A percentile compares a stretch with the other conserved stretches of the same genome.
phyloP scores from a whole-genome alignment of 257 asterid species.

The Capsicum rhomboideum region DNA sequence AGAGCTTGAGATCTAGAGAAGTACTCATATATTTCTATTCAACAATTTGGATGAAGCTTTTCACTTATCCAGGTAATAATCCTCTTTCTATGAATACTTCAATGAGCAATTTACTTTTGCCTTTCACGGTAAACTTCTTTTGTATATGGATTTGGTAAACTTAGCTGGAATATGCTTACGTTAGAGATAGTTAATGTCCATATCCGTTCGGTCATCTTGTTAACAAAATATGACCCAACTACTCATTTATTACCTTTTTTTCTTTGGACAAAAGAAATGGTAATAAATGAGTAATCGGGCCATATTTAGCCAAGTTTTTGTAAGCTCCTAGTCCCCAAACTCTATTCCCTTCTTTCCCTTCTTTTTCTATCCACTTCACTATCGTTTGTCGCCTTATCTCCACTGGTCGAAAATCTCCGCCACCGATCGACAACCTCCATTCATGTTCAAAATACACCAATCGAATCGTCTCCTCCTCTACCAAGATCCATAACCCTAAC shows the following conservation, averaged over 20 bases:
- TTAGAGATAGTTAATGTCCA: not conserved
- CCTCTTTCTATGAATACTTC: not conserved
- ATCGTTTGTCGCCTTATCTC: not conserved
- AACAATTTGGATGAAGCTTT: not conserved
- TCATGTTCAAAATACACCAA: not conserved
- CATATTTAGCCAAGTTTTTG: not conserved
- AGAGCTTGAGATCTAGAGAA: not conserved
- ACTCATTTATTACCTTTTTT: not conserved
- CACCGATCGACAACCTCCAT: not conserved
- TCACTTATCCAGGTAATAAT: not conserved
- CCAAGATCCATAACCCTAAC: not conserved
- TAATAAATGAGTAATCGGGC: too few relatives aligned
- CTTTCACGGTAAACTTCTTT: not conserved
- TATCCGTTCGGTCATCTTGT: not conserved
- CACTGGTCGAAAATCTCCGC: not conserved
- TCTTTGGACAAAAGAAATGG: not conserved
- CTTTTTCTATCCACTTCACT: not conserved
- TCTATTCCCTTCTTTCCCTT: not conserved
- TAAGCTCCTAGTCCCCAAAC: not conserved
- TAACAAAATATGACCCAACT: not conserved
- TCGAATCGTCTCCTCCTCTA: not conserved
- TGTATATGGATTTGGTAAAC: not conserved
- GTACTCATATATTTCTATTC: not conserved
- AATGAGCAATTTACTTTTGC: not conserved
- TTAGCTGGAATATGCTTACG: not conserved